Percentiles rank a stretch among this genome's conserved stretches.
These are phyloP conservation scores for Xylariomycetidae sp. DNA, from an alignment of 2,329 filamentous ascomycete species.

Conservation along the genomic window DNA sequence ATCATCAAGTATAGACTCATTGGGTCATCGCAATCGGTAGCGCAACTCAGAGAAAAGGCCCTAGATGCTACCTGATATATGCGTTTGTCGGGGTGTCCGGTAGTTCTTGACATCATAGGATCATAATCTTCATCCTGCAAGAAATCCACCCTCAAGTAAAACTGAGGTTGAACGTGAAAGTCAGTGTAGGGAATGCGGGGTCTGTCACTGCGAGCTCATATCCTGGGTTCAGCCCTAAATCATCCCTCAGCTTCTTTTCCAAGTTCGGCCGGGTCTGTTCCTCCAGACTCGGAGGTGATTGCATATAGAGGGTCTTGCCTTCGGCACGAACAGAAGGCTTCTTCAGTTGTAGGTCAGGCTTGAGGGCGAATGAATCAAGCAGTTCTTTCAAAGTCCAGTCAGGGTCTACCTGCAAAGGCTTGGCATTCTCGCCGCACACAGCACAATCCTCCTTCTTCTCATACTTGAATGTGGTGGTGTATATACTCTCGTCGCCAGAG, in stretches of 20 bases:
- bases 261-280: conserved; percentile 82
- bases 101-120: no score
- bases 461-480: conserved; percentile 96
- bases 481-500: conserved; percentile 89
- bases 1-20: no score
- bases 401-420: conserved; percentile 67
- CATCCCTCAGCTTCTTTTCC: conserved; percentile 67
- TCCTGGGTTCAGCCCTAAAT: conserved; percentile 64
- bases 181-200: conserved; percentile 76
- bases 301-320: conserved; percentile 85
- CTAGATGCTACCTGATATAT: no score
- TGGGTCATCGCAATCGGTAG: no score
- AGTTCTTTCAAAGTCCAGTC: conserved; percentile 75
- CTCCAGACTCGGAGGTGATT: conserved; percentile 74
- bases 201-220: conserved; percentile 92
- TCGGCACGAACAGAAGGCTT: conserved; percentile 79
- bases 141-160: conserved; percentile 31
- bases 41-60: no score
- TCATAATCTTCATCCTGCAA: no score
- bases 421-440: conserved; percentile 81
- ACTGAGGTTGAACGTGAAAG: conserved; percentile 52
- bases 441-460: conserved; percentile 93
- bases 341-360: conserved; percentile 89
- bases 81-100: no score
- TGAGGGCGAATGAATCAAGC: conserved; percentile 74